A percentile compares a stretch with the other conserved stretches of the same genome.
Evolutionary conservation across 2,329 filamentous ascomycete genomes (phyloP).

Genomic region (Lojkania enalia): DNA sequence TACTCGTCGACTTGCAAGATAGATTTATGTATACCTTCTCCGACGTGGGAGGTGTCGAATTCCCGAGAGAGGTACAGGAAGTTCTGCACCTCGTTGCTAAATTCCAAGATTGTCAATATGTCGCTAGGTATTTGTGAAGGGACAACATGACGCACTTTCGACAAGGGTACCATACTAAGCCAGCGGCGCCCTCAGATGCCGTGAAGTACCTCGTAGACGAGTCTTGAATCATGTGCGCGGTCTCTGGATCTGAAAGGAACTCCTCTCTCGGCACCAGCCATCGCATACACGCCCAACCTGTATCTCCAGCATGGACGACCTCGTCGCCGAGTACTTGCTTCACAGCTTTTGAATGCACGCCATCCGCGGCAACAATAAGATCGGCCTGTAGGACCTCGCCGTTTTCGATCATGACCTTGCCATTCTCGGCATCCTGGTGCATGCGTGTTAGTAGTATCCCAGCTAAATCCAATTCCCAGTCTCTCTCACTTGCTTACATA

Average conservation of each 20-base stretch:
- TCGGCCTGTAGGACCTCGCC: conserved; percentile 53
- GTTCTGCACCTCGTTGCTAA: background rate
- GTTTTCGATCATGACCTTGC: conserved; percentile 49
- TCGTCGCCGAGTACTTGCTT: conserved; percentile 27
- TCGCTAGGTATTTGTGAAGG: too few species aligned
- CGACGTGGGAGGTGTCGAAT: too few species aligned
- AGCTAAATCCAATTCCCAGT: too few species aligned
- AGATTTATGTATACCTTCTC: too few species aligned
- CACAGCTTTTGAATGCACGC: conserved; percentile 51
- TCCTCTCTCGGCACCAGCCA: conserved; percentile 57
- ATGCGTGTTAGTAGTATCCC: too few species aligned
- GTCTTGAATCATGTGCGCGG: conserved; percentile 40
- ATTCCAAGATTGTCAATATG: too few species aligned
- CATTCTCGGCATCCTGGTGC: conserved; percentile 51
- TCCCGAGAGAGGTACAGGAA: too few species aligned
- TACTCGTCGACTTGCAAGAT: too few species aligned
- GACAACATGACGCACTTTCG: background rate
- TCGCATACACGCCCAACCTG: conserved; percentile 61
- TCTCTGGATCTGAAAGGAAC: conserved; percentile 46
- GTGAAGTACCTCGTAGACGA: conserved; percentile 46
- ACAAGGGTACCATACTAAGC: conserved; percentile 46
- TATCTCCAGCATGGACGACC: conserved; percentile 46
- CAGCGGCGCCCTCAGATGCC: conserved; percentile 47
- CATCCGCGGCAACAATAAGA: conserved; percentile 59
- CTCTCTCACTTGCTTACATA: too few species aligned